Conservation (phyloP, 169 alveolate species). For the Plasmodium billcollinsi region DNA sequence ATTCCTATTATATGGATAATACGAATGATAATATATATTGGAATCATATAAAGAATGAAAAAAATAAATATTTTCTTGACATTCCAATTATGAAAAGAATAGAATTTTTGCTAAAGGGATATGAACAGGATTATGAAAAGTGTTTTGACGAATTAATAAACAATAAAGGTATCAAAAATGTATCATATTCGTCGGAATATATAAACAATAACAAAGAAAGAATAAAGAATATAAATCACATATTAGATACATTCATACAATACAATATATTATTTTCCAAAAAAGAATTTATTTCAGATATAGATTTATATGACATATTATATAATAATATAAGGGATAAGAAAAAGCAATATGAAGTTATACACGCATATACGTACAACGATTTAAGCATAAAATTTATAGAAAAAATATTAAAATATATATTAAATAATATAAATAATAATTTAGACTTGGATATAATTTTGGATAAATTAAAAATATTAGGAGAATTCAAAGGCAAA, state of each 20-base stretch:
- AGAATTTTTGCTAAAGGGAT: constrained; percentile 63
- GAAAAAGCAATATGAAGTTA: constrained; percentile 64
- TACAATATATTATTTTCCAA: constrained; percentile 48
- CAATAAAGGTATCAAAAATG: background rate
- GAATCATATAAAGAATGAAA: background rate
- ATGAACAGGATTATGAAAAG: constrained; percentile 49
- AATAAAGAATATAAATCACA: constrained; percentile 3
- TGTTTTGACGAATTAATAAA: constrained; percentile 56
- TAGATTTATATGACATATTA: constrained; percentile 56
- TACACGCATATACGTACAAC: constrained; percentile 75
- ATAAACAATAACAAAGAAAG: background rate
- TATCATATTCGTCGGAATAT: too few relatives aligned
- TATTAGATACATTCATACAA: constrained; percentile 58
- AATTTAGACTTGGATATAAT: background rate
- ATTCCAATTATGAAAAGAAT: constrained; percentile 51
- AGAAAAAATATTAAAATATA: constrained; percentile 14
- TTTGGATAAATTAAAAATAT: constrained; percentile 29
- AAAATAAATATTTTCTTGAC: constrained; percentile 20
- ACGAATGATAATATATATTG: too few relatives aligned
- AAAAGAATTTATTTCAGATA: constrained; percentile 55
- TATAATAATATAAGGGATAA: constrained; percentile 30
- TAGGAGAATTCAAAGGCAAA: constrained; percentile 38
- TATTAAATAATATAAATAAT: constrained; percentile 16
- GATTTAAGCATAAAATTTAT: constrained; percentile 57
- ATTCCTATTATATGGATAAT: too few relatives aligned